Evolutionary conservation across 768 basidiomycete genomes (phyloP).

Genomic region (Psilocybe subaeruginosa): DNA sequence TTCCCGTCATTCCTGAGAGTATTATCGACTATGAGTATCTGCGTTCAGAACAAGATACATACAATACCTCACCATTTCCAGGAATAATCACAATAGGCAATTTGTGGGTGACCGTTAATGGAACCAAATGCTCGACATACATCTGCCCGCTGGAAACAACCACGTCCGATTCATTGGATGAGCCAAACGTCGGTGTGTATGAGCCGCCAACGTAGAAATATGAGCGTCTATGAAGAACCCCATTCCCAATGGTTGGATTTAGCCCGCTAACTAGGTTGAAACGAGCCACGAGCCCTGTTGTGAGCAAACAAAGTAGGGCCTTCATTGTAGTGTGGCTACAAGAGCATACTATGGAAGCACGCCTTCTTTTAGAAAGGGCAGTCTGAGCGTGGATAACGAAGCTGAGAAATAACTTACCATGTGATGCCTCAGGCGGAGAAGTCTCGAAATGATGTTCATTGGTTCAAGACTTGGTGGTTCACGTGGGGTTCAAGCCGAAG

Average conservation of each 20-base stretch:
- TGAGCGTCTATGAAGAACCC: conserved; percentile 41
- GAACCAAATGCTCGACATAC: conserved; percentile 55
- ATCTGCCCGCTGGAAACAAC: conserved; percentile 47
- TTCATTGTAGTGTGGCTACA: background rate
- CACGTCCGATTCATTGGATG: conserved; percentile 28
- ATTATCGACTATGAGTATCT: too few relatives aligned
- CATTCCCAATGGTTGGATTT: background rate
- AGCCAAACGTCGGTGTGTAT: conserved; percentile 22
- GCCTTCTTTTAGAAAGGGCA: too few relatives aligned
- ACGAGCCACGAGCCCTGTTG: background rate
- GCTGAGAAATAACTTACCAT: too few relatives aligned
- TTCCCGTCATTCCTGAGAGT: conserved; percentile 48
- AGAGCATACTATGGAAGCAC: too few relatives aligned
- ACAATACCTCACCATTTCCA: conserved; percentile 37
- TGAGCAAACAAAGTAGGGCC: background rate
- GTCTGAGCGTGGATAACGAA: too few relatives aligned
- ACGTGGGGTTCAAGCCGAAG: too few relatives aligned
- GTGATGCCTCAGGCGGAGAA: too few relatives aligned
- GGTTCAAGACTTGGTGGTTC: too few relatives aligned
- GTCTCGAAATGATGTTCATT: too few relatives aligned
- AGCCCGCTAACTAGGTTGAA: background rate
- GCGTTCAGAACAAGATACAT: too few relatives aligned
- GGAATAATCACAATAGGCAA: conserved; percentile 51
- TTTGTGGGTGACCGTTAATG: conserved; percentile 37
- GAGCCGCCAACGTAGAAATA: conserved; percentile 53